phyloP scores from a whole-genome alignment of 163 green algal species.

The Chlorella variabilis region DNA sequence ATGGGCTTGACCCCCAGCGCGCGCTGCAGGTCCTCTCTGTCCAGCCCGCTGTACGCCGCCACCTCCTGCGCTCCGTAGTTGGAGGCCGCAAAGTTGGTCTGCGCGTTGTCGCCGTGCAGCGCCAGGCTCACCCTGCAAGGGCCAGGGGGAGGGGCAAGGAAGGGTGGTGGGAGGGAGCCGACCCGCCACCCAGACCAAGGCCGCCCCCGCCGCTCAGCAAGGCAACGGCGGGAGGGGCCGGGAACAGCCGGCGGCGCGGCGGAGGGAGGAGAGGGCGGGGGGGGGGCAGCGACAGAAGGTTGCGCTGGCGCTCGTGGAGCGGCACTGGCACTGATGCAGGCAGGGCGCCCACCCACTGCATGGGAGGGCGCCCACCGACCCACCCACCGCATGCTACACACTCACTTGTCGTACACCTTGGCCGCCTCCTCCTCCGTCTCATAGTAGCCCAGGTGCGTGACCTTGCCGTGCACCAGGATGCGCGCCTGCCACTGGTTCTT shows the following conservation, averaged over 20 bases:
- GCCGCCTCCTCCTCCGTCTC: constrained; percentile 79
- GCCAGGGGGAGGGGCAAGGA: not conserved
- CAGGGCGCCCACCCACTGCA: no score
- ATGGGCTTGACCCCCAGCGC: constrained; percentile 81
- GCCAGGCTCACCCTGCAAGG: constrained; percentile 62
- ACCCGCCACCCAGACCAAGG: no score
- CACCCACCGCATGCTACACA: not conserved
- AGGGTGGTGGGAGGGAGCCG: no score
- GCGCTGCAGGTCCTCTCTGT: constrained; percentile 75
- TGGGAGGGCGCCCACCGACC: no score
- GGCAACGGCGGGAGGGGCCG: no score
- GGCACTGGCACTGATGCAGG: no score
- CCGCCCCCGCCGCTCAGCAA: no score
- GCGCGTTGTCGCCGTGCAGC: constrained; percentile 67
- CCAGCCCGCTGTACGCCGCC: constrained; percentile 59
- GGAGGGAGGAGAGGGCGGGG: no score
- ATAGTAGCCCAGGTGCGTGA: constrained; percentile 84
- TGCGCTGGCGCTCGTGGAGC: no score
- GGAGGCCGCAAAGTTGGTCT: constrained; percentile 77
- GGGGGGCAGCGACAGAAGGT: no score
- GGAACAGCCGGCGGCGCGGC: no score
- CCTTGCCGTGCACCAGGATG: constrained; percentile 81
- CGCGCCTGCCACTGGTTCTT: constrained; percentile 86
- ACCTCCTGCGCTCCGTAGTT: constrained; percentile 62
- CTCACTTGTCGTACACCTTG: constrained; percentile 71